Base-by-base conservation (phyloP, 2,329 filamentous ascomycete species). In the Ceratocystis eucalypticola region DNA sequence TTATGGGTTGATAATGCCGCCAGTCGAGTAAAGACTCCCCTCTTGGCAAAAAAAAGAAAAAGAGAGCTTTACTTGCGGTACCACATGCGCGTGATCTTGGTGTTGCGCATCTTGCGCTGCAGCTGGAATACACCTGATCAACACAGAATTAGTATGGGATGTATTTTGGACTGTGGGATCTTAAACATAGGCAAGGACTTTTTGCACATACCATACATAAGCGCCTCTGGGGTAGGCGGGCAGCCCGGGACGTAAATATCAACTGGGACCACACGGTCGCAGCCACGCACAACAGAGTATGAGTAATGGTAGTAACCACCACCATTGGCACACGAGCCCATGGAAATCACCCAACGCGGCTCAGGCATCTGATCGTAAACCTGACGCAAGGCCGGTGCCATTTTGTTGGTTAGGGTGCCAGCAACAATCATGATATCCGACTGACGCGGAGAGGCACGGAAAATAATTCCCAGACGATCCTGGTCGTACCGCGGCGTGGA, bases 341-440 rank as follows among this genome's bases (percentile, higher is more conserved):
- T 93, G 71, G 85, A 89, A 72, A 84, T 76, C 71, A 93, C 90
- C 90, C 90, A 96, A 73, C 88, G 83, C 20, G 91, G 91, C 41
- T 96, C 91, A 37, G 91, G 90, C 91, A 96, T 96, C 80, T 96
- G 91, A 76, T 96, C 91, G 79, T 96, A 96, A 69, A 95, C 88
- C 78, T 94, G 89, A 76, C 91, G 83, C 73, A 96, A 79, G 44
- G 91, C 91, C 1, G 91, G 90, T 0, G 90, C 91, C 91, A 96
- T 96, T 81, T 96, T 96, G 82, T 96, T 96, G 71, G 90, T 95
- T 69, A 96, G 83, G 37, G 91, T 96, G 68, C 91, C 91, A 30
- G 91, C 91, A 25, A 96, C 91, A 72, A 96, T 94, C 90, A 96
- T 94, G 70, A 95, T 88, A 76, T 96, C 91, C 68, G 89, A 89